These are phyloP conservation scores for Globisporangium carolinianum DNA, from an alignment of 352 stramenopile species.

Conservation along the genomic window DNA sequence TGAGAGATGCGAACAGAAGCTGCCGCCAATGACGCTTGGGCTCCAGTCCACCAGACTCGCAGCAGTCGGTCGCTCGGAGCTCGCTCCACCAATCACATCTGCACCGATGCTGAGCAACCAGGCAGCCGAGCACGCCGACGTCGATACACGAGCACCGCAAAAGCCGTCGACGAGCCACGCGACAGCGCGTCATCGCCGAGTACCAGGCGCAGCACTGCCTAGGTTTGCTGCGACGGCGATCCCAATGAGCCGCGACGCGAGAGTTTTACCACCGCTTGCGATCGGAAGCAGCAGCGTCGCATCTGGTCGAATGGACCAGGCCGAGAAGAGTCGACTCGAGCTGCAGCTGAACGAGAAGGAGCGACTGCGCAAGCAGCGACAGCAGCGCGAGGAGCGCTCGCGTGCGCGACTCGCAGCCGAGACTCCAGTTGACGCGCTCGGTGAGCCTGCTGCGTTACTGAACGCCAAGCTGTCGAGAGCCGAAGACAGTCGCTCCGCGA, in stretches of 20 bases:
- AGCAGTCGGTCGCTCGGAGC: background rate
- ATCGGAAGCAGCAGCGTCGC: slow-evolving; percentile 8
- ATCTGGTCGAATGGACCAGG: slow-evolving; percentile 29
- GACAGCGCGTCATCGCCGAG: background rate
- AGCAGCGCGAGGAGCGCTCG: slow-evolving; percentile 31
- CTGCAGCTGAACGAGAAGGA: slow-evolving; percentile 35
- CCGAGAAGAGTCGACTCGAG: slow-evolving; percentile 31
- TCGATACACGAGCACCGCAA: background rate
- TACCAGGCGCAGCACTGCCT: background rate
- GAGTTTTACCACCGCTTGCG: slow-evolving; percentile 8
- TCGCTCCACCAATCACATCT: background rate
- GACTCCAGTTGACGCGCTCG: slow-evolving; percentile 8
- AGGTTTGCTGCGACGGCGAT: slow-evolving; percentile 3
- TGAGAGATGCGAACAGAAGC: background rate
- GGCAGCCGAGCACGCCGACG: background rate
- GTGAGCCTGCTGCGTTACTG: slow-evolving; percentile 1
- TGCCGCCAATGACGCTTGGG: slow-evolving; percentile 6
- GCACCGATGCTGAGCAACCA: slow-evolving; percentile 1
- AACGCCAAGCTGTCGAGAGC: slow-evolving; percentile 5
- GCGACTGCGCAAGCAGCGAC: slow-evolving; percentile 32
- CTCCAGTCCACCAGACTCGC: slow-evolving; percentile 7
- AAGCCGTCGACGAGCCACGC: slow-evolving; percentile 8
- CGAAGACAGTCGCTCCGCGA: slow-evolving; percentile 3
- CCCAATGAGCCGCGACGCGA: background rate
- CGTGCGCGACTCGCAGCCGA: slow-evolving; percentile 5